Evolutionary conservation across 2,329 filamentous ascomycete species (phyloP), one percentile per base, ranked within the genome.

Genomic region (Setomelanomma holmii): DNA sequence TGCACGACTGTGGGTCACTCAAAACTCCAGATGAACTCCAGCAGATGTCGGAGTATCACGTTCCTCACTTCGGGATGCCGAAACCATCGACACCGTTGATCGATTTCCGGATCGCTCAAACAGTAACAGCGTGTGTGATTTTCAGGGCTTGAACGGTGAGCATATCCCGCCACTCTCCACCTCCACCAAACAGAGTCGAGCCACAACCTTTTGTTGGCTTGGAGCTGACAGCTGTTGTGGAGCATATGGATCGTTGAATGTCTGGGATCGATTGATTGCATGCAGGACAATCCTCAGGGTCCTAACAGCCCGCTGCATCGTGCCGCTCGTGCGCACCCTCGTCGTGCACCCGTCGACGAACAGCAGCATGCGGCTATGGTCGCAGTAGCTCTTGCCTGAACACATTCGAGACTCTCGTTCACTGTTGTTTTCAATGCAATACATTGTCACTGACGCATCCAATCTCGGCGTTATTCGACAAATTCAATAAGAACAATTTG

Each of bases 251-350:
- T 42, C 35, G 21, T 51, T 40, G 22, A 46, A 38, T 38, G 16
- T 35, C 34, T 47, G 36, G 20, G 22, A 45, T 45, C 35, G 49
- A 44, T 41, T 38, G 49, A 51, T 47, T 38, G 27, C 40, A 19
- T 38, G 24, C 48, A 53, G 45, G 40, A 33, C 40, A 46, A 40
- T 43, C 43, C 39, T 45, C 23, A 53, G 46, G 45, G 46, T 39
- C 20, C 39, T 38, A 43, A 58, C 33, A 49, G 46, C 40, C 43
- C 48, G 45, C 45, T 34, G 51, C 40, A 60, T 50, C 54, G 23
- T 48, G 44, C 49, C 49, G 44, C 40, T 46, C 44, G 44, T 47
- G 49, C 45, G 49, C 35, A 40, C 36, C 38, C 33, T 21, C 38
- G 34, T n/a, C 24, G 20, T 36, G 22, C 20, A 23, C 19, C 30